Evolutionary conservation across 495 filamentous ascomycete genomes (phyloP).

Genomic region (Cercophora samala): DNA sequence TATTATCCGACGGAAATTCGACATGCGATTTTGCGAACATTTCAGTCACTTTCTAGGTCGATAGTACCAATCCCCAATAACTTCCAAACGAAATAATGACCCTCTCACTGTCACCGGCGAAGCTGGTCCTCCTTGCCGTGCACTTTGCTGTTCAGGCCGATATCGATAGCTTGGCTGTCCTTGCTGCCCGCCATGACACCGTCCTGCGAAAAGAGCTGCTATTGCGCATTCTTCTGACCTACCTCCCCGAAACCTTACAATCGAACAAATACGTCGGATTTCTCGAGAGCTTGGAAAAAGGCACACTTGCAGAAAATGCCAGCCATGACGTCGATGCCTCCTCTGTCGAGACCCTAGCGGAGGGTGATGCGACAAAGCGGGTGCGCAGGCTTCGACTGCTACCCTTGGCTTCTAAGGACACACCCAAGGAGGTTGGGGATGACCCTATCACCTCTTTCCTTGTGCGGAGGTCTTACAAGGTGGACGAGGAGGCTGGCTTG

Average conservation of each 20-base stretch:
- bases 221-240: slow-evolving; percentile 79
- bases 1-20: not conserved
- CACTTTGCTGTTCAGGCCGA: slow-evolving; percentile 56
- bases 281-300: slow-evolving; percentile 53
- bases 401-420: slow-evolving; percentile 52
- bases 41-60: not conserved
- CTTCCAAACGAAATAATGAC: slow-evolving; percentile 30
- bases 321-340: slow-evolving; percentile 51
- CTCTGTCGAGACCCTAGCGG: slow-evolving; percentile 58
- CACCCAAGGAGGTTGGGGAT: slow-evolving; percentile 42
- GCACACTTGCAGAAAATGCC: slow-evolving; percentile 34
- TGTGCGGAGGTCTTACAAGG: slow-evolving; percentile 67
- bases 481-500: slow-evolving; percentile 76
- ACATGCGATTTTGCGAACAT: not conserved
- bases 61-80: not conserved
- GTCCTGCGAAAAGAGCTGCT: slow-evolving; percentile 64
- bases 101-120: slow-evolving; percentile 52
- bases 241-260: slow-evolving; percentile 71
- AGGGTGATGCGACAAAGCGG: slow-evolving; percentile 62
- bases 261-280: slow-evolving; percentile 62
- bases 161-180: slow-evolving; percentile 57
- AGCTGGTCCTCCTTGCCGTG: slow-evolving; percentile 61
- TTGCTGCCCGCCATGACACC: slow-evolving; percentile 56
- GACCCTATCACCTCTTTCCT: slow-evolving; percentile 69
- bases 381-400: slow-evolving; percentile 68